A percentile compares a stretch with the other conserved stretches of the same genome.
phyloP scores from a whole-genome alignment of 169 alveolate species.

The Toxoplasma gondii region DNA sequence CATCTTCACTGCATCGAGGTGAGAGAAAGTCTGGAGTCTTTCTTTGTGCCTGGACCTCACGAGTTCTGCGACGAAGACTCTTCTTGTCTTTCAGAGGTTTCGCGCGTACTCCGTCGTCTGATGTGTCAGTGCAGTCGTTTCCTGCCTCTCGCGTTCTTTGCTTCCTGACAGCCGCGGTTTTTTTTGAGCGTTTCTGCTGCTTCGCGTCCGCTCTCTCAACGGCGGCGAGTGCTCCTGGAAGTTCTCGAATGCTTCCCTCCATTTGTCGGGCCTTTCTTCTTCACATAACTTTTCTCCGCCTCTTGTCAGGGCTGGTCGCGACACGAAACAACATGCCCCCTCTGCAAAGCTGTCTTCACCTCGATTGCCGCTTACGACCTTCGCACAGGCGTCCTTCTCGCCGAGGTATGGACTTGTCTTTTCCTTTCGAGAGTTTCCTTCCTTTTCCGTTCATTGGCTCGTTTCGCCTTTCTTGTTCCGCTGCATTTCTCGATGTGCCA shows the following conservation, averaged over 20 bases:
- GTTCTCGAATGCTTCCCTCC: not conserved
- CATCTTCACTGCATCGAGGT: constrained; percentile 28
- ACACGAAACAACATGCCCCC: constrained; percentile 68
- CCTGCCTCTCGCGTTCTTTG: no score
- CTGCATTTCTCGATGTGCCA: not conserved
- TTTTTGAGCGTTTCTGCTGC: no score
- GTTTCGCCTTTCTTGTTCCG: not conserved
- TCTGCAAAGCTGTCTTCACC: constrained; percentile 64
- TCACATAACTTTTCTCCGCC: not conserved
- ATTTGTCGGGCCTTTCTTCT: no score
- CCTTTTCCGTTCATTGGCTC: not conserved
- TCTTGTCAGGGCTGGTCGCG: constrained; percentile 64
- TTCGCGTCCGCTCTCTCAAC: no score
- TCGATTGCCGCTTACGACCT: constrained; percentile 60
- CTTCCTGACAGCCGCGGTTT: no score
- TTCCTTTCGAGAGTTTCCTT: not conserved
- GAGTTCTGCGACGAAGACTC: no score
- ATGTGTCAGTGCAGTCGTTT: no score
- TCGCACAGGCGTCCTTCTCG: constrained; percentile 53
- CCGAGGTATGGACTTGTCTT: constrained; percentile 27
- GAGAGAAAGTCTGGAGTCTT: no score
- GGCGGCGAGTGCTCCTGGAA: no score
- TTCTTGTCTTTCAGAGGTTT: not conserved
- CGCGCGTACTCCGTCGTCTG: no score
- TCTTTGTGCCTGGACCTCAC: no score